These are phyloP conservation scores for Solanum hybrid DNA, from an alignment of 305 asterid genomes.

Conservation along the genomic window DNA sequence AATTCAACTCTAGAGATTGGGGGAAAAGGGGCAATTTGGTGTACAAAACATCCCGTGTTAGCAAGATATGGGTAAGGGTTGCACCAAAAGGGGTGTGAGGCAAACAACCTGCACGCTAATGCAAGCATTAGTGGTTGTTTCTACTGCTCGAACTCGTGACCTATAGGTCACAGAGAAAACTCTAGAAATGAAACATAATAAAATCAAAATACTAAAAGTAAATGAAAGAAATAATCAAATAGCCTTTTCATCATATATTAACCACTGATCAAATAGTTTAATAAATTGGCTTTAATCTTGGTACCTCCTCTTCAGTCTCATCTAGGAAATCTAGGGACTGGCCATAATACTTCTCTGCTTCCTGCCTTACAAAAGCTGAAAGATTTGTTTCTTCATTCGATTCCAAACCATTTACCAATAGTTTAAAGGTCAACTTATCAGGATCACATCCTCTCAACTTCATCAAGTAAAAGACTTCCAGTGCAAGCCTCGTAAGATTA, in stretches of 20 bases:
- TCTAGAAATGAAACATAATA: background rate
- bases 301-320: slow-evolving; percentile 19
- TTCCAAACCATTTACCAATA: slow-evolving; percentile 32
- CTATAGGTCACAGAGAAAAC: background rate
- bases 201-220: background rate
- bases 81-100: background rate
- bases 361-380: slow-evolving; percentile 30
- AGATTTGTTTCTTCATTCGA: slow-evolving; percentile 31
- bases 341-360: slow-evolving; percentile 41
- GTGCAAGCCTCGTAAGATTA: slow-evolving; percentile 35
- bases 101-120: background rate
- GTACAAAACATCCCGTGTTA: background rate
- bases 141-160: background rate
- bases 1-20: background rate
- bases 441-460: slow-evolving; percentile 50
- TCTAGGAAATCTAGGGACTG: slow-evolving; percentile 25
- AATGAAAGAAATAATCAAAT: background rate
- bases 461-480: slow-evolving; percentile 57
- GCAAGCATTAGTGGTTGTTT: background rate
- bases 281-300: slow-evolving; percentile 9
- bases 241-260: background rate
- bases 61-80: background rate
- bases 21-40: background rate
- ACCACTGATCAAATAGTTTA: background rate
- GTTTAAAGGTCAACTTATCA: slow-evolving; percentile 35